A percentile compares a stretch with the other conserved stretches of the same genome.
Conservation (phyloP, 2,329 filamentous ascomycete species). For the Botrytis elliptica region DNA sequence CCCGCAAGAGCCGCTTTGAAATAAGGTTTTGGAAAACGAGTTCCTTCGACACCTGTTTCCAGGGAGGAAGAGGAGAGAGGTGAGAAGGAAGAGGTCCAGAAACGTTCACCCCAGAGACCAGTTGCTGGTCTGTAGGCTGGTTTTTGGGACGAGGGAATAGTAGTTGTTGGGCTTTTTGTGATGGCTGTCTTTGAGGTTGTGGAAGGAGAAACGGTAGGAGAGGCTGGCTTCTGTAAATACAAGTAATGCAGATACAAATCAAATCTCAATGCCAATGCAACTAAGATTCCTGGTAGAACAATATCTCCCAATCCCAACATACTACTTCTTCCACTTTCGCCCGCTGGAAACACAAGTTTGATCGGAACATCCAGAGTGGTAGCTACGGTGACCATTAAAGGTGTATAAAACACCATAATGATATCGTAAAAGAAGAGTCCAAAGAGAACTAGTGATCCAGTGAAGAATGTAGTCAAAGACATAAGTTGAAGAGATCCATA, state of each 20-base stretch:
- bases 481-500: constrained; percentile 80
- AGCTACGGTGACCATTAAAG: constrained; percentile 84
- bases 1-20: constrained; percentile 76
- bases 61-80: not conserved
- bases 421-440: constrained; percentile 95
- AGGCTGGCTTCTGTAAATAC: constrained; percentile 53
- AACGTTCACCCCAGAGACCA: constrained; percentile 77
- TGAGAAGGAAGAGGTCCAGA: constrained; percentile 60
- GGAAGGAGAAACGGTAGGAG: constrained; percentile 6
- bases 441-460: constrained; percentile 72
- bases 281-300: constrained; percentile 86
- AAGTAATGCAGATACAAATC: constrained; percentile 85
- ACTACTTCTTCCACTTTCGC: constrained; percentile 58
- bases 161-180: constrained; percentile 31
- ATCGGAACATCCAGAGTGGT: constrained; percentile 88
- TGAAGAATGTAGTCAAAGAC: constrained; percentile 84
- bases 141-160: constrained; percentile 42
- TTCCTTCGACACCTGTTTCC: constrained; percentile 24
- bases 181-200: not conserved
- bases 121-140: constrained; percentile 56
- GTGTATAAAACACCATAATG: constrained; percentile 85
- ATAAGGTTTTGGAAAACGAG: constrained; percentile 75
- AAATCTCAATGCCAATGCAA: constrained; percentile 84
- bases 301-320: constrained; percentile 96
- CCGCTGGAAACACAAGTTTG: constrained; percentile 72